Evolutionary conservation across 2,329 filamentous ascomycete species (phyloP).

Genomic region (Botrytis tulipae): DNA sequence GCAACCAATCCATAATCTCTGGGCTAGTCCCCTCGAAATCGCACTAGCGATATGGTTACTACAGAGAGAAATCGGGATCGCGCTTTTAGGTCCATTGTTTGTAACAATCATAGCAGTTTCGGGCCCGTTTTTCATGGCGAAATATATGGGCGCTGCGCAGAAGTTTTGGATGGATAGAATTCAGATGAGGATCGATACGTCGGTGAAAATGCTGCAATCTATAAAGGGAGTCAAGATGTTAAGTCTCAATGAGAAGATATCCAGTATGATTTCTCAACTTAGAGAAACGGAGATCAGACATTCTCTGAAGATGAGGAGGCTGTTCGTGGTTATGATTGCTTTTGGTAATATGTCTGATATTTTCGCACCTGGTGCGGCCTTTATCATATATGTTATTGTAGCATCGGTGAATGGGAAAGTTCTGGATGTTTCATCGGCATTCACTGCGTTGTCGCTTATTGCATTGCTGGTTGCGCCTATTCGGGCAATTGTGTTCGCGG

Average conservation of each 20-base stretch:
- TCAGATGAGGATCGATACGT: neutral
- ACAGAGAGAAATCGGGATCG: constrained; percentile 37
- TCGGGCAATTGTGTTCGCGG: neutral
- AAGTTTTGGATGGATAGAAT: neutral
- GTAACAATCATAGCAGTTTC: neutral
- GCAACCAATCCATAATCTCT: constrained; percentile 41
- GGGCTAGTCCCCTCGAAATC: constrained; percentile 43
- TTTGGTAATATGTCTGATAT: neutral
- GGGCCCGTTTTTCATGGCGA: neutral
- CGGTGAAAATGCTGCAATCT: neutral
- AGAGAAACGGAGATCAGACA: neutral
- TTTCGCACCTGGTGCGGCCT: neutral
- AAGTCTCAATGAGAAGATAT: neutral
- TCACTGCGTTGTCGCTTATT: neutral
- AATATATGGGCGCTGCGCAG: neutral
- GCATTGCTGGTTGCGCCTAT: neutral
- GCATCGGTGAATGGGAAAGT: neutral
- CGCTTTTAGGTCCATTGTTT: neutral
- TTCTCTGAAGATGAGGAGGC: neutral
- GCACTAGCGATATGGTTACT: constrained; percentile 42
- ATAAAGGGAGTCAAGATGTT: neutral
- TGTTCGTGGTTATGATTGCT: neutral
- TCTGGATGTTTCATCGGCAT: neutral
- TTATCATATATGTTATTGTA: neutral
- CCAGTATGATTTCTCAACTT: neutral